Conservation (phyloP, 1,139 yeast genomes). For the Magnusiomyces ingens region DNA sequence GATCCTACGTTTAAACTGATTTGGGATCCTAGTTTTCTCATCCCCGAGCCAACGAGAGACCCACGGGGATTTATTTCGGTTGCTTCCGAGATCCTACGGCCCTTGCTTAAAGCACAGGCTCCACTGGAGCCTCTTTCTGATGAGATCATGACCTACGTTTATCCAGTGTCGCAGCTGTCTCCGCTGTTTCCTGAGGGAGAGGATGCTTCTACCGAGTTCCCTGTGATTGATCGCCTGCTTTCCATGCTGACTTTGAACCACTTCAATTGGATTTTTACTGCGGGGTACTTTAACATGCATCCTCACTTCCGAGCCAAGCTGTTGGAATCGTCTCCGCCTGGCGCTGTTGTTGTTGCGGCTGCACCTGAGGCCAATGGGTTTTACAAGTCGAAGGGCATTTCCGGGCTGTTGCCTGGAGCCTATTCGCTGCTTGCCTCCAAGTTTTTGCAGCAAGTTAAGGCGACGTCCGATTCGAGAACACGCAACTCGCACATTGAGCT, state of each 20-base stretch:
- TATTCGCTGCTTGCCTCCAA: slow-evolving; percentile 68
- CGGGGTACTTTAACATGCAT: slow-evolving; percentile 92
- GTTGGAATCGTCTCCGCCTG: slow-evolving; percentile 47
- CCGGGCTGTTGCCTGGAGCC: slow-evolving; percentile 80
- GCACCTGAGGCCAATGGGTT: slow-evolving; percentile 89
- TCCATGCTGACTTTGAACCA: slow-evolving; percentile 49
- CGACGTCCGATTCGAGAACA: slow-evolving; percentile 19
- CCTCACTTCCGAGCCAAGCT: slow-evolving; percentile 64
- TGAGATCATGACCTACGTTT: slow-evolving; percentile 60
- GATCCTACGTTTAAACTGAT: slow-evolving; percentile 40
- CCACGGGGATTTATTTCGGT: slow-evolving; percentile 50
- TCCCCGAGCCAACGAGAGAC: slow-evolving; percentile 66
- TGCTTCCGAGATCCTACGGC: slow-evolving; percentile 51
- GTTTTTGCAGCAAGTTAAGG: slow-evolving; percentile 53
- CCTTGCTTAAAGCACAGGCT: slow-evolving; percentile 38
- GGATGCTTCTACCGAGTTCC: slow-evolving; percentile 74
- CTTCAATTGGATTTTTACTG: slow-evolving; percentile 82
- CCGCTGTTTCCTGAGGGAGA: slow-evolving; percentile 52
- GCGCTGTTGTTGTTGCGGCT: slow-evolving; percentile 75
- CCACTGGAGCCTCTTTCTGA: slow-evolving; percentile 14
- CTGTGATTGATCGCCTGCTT: slow-evolving; percentile 54
- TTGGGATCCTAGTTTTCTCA: slow-evolving; percentile 71
- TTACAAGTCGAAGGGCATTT: slow-evolving; percentile 75
- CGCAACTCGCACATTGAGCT: slow-evolving; percentile 39
- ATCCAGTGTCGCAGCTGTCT: slow-evolving; percentile 87